Evolutionary conservation across 1,139 yeast genomes (phyloP), one percentile per base, ranked within the genome.

Genomic region (Chernovozyma sophiae-reginae): DNA sequence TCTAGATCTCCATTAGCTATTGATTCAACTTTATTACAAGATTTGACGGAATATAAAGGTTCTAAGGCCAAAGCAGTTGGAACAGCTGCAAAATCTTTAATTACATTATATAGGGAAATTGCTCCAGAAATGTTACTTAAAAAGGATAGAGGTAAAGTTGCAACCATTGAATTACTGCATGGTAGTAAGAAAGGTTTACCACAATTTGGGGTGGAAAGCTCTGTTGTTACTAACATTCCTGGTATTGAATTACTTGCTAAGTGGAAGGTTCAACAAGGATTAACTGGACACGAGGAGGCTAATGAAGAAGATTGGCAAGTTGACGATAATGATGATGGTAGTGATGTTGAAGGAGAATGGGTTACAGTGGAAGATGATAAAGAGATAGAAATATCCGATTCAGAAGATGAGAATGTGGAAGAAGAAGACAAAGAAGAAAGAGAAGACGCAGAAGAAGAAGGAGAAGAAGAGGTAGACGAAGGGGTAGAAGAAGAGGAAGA

Each of bases 1-100:
- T 65, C 96, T 2, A 81, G 98, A 68, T 94, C 95, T 8, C 97
- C 98, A 14, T 71, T 92, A 45, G 95, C 97, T 26, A 87, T 92
- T 49, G 97, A 89, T 39, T 80, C 83, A 37, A 78, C 90, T 1
- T 65, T 92, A 41, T 68, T 92, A 45, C 97, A 89, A 50, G 98
- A 92, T 63, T 74, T 92, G 58, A 75, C 85, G 10, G 96, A 81
- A 46, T 92, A 92, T 62, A 86, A 84, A 59, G 95, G 95, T 3
- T 89, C 97, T 25, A 92, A 92, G 62, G 73, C 96, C 28, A 92
- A 94, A 65, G 79, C 96, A 4, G 98, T 92, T 26, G 80, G 81
- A 71, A 85, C 83, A 81, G 98, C 97, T 30, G 96, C 97, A 3
- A 78, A 95, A 52, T 78, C 94, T n/a, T 74, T 92, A 62, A 79